These are phyloP conservation scores for Moricandia moricandioides DNA, from an alignment of 345 rosid species.

Conservation along the genomic window DNA sequence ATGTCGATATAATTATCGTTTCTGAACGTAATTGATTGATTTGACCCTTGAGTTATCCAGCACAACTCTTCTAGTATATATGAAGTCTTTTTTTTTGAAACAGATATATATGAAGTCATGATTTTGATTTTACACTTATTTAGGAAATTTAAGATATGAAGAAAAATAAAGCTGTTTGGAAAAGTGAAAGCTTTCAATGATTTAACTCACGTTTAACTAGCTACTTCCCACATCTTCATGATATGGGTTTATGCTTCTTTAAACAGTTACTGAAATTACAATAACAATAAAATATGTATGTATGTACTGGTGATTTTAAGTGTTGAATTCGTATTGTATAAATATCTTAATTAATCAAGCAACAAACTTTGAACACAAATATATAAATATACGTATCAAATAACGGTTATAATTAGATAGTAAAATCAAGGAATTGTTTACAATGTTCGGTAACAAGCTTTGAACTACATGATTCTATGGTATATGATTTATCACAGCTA, in stretches of 20 bases:
- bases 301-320: neutral
- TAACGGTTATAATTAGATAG: neutral
- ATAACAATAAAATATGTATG: neutral
- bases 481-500: neutral
- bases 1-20: conserved; percentile 31
- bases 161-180: neutral
- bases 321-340: neutral
- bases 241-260: neutral
- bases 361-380: neutral
- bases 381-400: neutral
- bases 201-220: neutral
- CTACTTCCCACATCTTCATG: conserved; percentile 1
- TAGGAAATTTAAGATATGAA: neutral
- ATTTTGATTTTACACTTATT: conserved; percentile 3
- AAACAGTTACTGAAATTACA: neutral
- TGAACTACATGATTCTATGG: neutral
- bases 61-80: conserved; percentile 19
- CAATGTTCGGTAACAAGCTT: neutral
- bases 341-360: neutral
- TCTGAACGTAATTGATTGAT: conserved; percentile 35
- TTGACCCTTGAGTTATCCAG: conserved; percentile 30
- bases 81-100: neutral
- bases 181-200: neutral
- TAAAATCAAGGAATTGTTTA: neutral
- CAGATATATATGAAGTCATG: conserved; percentile 7